phyloP scores from a whole-genome alignment of 2,329 filamentous ascomycete species.

The Sporothrix pallida region DNA sequence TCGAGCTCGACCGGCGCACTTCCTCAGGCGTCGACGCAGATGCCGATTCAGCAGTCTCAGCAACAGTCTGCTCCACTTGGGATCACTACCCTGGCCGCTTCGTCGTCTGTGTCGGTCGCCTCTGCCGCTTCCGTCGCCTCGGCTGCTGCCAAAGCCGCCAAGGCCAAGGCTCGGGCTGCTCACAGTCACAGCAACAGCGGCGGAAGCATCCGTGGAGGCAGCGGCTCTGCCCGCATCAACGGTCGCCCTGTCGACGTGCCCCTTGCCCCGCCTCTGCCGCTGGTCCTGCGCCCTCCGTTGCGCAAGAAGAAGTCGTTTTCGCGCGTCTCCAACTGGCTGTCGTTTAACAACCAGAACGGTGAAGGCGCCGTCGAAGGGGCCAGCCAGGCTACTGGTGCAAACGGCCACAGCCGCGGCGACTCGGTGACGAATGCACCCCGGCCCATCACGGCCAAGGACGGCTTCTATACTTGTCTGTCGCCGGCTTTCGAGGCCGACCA shows the following conservation, averaged over 20 bases:
- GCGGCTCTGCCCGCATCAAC: conserved; percentile 36
- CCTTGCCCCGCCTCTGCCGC: conserved; percentile 62
- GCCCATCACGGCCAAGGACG: conserved; percentile 58
- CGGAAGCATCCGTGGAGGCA: conserved; percentile 12
- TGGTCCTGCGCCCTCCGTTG: conserved; percentile 64
- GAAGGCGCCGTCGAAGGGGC: neutral
- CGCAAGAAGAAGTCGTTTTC: conserved; percentile 72
- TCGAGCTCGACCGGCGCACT: neutral
- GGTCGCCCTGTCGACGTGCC: conserved; percentile 46
- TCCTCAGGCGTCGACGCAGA: neutral
- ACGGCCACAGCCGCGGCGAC: conserved; percentile 47
- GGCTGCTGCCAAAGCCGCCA: conserved; percentile 33
- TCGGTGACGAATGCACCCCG: conserved; percentile 62
- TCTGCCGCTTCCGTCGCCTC: conserved; percentile 39
- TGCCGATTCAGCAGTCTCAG: neutral
- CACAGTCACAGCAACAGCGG: conserved; percentile 3
- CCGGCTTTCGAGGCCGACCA: conserved; percentile 38
- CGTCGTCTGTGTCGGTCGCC: conserved; percentile 27
- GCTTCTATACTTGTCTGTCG: conserved; percentile 64
- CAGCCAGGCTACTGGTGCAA: too few species aligned
- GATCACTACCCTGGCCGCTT: neutral
- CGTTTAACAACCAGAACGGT: conserved; percentile 38
- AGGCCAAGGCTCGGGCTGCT: conserved; percentile 22
- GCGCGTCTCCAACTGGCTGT: conserved; percentile 65
- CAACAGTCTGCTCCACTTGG: neutral